Evolutionary conservation across 2,329 filamentous ascomycete genomes (phyloP).

Genomic region (Trichoderma oligosporum): DNA sequence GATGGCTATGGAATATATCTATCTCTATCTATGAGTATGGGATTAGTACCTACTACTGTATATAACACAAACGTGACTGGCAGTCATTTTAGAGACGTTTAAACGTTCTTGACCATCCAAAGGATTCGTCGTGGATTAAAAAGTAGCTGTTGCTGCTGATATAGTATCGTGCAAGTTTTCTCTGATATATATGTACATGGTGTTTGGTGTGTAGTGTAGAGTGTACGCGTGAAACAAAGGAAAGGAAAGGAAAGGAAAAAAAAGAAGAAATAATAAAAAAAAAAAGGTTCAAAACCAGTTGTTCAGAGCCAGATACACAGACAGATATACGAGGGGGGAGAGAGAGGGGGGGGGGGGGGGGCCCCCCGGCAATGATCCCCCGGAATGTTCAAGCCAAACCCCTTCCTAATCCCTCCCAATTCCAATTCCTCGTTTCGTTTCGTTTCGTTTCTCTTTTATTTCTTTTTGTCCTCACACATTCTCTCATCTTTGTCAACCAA

Average conservation of each 20-base stretch:
- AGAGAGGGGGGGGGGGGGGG: no score
- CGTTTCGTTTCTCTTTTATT: no score
- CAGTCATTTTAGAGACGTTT: neutral
- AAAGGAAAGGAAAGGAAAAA: constrained; percentile 28
- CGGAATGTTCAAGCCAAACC: constrained; percentile 5
- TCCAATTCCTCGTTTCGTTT: neutral
- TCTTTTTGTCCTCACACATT: neutral
- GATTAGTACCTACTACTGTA: no score
- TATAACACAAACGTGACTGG: neutral
- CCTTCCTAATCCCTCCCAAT: constrained; percentile 3
- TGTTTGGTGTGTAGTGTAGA: constrained; percentile 16
- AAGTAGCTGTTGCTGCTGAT: constrained; percentile 1
- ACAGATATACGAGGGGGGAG: constrained; percentile 11
- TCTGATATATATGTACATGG: constrained; percentile 36
- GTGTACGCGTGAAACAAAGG: constrained; percentile 20
- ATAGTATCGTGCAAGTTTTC: constrained; percentile 12
- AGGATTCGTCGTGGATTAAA: constrained; percentile 15
- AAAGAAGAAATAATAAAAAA: constrained; percentile 17
- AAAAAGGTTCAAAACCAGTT: constrained; percentile 17
- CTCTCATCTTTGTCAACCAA: neutral
- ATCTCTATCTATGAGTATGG: no score
- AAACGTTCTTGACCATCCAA: constrained; percentile 9
- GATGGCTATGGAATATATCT: no score
- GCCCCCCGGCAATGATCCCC: no score
- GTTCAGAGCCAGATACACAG: constrained; percentile 24